phyloP scores from a whole-genome alignment of 2,329 filamentous ascomycete species.

The Daldinia eschscholtzii region DNA sequence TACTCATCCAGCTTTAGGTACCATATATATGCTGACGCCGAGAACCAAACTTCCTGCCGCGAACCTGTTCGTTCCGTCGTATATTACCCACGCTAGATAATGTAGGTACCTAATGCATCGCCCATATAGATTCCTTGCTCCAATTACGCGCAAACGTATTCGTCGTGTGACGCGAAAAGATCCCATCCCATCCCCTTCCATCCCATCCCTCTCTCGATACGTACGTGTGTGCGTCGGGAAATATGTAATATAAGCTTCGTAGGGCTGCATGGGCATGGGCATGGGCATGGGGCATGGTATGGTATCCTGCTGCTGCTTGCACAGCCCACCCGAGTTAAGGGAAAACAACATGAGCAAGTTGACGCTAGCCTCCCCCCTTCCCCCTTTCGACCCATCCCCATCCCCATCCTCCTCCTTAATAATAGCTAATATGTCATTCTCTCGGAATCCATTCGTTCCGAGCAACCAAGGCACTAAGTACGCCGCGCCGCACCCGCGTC shows the following conservation, averaged over 20 bases:
- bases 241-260: slow-evolving; percentile 3
- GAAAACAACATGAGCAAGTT: background rate
- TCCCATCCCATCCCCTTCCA: too few relatives aligned
- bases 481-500: slow-evolving; percentile 1
- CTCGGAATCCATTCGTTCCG: slow-evolving; percentile 2
- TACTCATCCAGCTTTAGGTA: background rate
- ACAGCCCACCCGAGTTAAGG: too few relatives aligned
- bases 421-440: background rate
- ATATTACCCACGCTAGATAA: background rate
- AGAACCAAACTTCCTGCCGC: background rate
- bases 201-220: background rate
- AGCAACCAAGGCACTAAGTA: background rate
- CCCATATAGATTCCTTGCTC: background rate
- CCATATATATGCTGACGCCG: slow-evolving; percentile 1
- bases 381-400: background rate
- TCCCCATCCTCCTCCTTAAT: too few relatives aligned
- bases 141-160: background rate
- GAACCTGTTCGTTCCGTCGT: background rate
- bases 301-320: background rate
- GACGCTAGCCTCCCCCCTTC: background rate
- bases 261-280: slow-evolving; percentile 9
- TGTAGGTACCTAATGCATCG: background rate
- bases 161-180: slow-evolving; percentile 16
- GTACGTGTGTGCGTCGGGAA: slow-evolving; percentile 16
- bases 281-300: too few relatives aligned